Evolutionary conservation across 2,329 filamentous ascomycete genomes (phyloP).

Genomic region (Trichoderma cornu-damae): DNA sequence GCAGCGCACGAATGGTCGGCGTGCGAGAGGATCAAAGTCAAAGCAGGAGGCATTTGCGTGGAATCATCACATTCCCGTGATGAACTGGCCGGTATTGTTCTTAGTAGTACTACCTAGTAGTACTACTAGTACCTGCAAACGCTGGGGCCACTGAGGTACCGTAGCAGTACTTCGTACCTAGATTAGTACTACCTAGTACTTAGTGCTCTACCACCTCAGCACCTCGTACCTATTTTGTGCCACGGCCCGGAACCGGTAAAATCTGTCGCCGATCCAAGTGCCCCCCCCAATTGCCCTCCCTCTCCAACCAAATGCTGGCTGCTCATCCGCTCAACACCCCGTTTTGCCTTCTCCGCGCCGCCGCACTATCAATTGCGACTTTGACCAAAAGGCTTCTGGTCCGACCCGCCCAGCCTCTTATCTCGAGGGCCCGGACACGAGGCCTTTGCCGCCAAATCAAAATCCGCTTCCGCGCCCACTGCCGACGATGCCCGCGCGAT

Average conservation of each 20-base stretch:
- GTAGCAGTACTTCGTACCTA: too few species aligned
- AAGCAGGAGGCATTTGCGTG: not conserved
- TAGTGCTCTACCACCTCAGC: too few species aligned
- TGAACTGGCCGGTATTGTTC: too few species aligned
- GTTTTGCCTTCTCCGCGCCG: not conserved
- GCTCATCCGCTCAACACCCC: conserved; percentile 3
- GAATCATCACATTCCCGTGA: too few species aligned
- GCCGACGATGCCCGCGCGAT: not conserved
- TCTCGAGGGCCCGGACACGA: conserved; percentile 6
- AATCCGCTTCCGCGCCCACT: not conserved
- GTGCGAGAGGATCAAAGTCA: not conserved
- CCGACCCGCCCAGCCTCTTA: conserved; percentile 11
- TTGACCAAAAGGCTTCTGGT: not conserved
- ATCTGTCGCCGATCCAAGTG: conserved; percentile 22
- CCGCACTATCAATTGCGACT: conserved; percentile 8
- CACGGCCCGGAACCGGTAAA: conserved; percentile 24
- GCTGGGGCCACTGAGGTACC: not conserved
- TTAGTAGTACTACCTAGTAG: too few species aligned
- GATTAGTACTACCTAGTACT: too few species aligned
- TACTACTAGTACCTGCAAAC: not conserved
- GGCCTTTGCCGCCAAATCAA: conserved; percentile 14
- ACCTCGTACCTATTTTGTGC: too few species aligned
- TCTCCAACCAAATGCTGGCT: not conserved
- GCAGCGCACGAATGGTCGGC: not conserved
- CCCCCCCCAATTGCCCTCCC: not conserved